phyloP scores from a whole-genome alignment of 352 stramenopile genomes.

The Pythium volutum region DNA sequence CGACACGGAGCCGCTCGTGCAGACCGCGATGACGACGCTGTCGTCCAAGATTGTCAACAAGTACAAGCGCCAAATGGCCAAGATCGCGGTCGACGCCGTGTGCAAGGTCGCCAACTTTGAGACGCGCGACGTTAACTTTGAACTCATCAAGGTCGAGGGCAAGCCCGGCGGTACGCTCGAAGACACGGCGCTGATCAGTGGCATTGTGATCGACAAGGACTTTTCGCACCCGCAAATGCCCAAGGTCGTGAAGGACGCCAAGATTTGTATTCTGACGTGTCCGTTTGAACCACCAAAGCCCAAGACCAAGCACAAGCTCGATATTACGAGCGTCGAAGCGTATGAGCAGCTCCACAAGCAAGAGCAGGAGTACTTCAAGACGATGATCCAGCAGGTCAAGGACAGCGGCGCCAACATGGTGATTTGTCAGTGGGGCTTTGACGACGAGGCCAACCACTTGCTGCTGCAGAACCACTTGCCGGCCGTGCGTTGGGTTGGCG shows the following conservation, averaged over 20 bases:
- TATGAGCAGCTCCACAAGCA: constrained; percentile 97
- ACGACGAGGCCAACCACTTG: constrained; percentile 99
- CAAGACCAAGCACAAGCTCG: constrained; percentile 99
- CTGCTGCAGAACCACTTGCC: constrained; percentile 97
- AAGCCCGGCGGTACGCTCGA: constrained; percentile 97
- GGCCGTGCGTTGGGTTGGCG: constrained; percentile 98
- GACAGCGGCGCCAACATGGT: constrained; percentile 98
- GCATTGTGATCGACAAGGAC: constrained; percentile 99
- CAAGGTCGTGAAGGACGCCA: constrained; percentile 96
- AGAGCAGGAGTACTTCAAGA: constrained; percentile 99
- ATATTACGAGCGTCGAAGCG: constrained; percentile 97
- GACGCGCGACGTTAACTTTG: constrained; percentile 99
- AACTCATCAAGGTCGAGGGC: constrained; percentile 99
- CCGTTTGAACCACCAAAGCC: constrained; percentile 99
- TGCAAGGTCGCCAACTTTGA: constrained; percentile 98
- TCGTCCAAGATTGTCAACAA: constrained; percentile 99
- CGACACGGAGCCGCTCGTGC: constrained; percentile 93
- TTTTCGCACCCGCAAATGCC: constrained; percentile 99
- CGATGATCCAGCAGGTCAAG: constrained; percentile 99
- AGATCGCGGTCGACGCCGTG: constrained; percentile 98
- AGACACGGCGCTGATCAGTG: constrained; percentile 98
- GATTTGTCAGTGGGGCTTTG: constrained; percentile 99
- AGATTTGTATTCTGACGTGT: constrained; percentile 99
- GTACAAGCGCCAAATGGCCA: constrained; percentile 98
- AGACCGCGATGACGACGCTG: constrained; percentile 98